Percentiles rank a stretch among this genome's conserved stretches.
These are phyloP conservation scores for Xerocomus brunneocitrinus DNA, from an alignment of 768 basidiomycete genomes.

Conservation along the genomic window DNA sequence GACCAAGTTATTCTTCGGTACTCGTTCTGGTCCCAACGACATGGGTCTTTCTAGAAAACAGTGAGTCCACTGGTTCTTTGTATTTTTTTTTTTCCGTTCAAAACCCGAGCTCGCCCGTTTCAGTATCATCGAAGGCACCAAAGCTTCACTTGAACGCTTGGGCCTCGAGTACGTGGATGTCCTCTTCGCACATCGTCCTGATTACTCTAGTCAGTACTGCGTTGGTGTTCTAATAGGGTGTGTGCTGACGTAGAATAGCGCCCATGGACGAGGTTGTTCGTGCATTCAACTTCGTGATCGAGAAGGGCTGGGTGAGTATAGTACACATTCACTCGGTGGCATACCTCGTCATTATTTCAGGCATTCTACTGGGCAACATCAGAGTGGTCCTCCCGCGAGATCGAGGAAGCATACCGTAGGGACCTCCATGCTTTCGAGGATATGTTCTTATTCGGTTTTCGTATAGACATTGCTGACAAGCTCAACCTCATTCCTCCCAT, in stretches of 20 bases:
- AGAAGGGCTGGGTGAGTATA: conserved; percentile 39
- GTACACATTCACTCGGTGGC: background rate
- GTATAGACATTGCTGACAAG: conserved; percentile 44
- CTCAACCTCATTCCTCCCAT: conserved; percentile 47
- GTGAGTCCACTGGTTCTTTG: conserved; percentile 9
- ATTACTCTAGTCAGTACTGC: conserved; percentile 29
- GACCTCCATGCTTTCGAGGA: background rate
- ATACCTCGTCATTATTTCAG: conserved; percentile 10
- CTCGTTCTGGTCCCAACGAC: conserved; percentile 42
- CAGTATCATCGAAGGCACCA: conserved; percentile 52
- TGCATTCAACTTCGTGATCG: conserved; percentile 53
- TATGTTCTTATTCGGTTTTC: background rate
- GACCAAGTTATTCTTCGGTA: conserved; percentile 58
- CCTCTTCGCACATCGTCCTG: conserved; percentile 47
- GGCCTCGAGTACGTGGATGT: conserved; percentile 53
- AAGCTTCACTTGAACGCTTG: conserved; percentile 46
- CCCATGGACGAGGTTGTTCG: conserved; percentile 55
- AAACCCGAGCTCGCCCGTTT: background rate
- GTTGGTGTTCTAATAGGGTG: background rate
- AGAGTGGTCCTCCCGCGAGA: conserved; percentile 52
- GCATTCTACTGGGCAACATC: conserved; percentile 48
- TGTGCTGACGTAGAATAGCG: conserved; percentile 19
- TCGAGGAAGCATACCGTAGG: conserved; percentile 41
- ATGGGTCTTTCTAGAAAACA: conserved; percentile 33
- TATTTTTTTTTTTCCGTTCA: background rate